Evolutionary conservation across 768 basidiomycete genomes (phyloP), one percentile per base, ranked within the genome.

Genomic region (Saitozyma podzolica): DNA sequence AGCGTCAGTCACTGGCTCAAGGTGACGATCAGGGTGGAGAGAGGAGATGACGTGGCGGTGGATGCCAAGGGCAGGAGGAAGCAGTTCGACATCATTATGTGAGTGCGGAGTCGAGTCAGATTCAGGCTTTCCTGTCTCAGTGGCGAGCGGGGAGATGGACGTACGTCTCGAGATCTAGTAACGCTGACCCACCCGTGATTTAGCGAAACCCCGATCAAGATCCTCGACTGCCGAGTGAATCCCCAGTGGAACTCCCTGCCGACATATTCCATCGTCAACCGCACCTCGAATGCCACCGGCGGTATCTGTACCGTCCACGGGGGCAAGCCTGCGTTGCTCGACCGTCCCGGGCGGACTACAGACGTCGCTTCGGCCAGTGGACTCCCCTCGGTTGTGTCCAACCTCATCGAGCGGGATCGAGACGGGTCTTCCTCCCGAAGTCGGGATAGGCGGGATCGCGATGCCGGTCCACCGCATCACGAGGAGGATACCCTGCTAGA

Each of bases 201-300:
- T 62, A 81, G 81, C 64, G 81, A 79, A 75, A 87, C 87, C 0
- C 92, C 92, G 0, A 84, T 96, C 43, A 88, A 90, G 59, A 86
- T 97, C 54, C 85, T 96, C 56, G 93, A 93, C 16, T 92, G 90
- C 77, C 86, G 87, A 19, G 93, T 91, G 74, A 88, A 90, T 69
- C 85, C 88, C 0, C 87, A 91, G 64, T 89, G 86, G 86, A 86
- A 84, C 61, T 84, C 86, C 4, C 86, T 96, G 9, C 91, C 93
- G 0, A 84, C 84, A 9, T 95, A 95, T 77, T 83, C 85, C 3
- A 61, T 69, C 19, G 16, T 43, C 37, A 67, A 59, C 14, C 64
- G 66, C 16, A 53, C 57, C 16, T 56, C 66, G 40, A 63, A 61
- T 14, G 56, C 67, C 13, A 50, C 63, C 2, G 54, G 64, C n/a